A percentile compares a stretch with the other conserved stretches of the same genome.
phyloP scores from a whole-genome alignment of 2,329 filamentous ascomycete genomes.

The Thelonectria discophora region DNA sequence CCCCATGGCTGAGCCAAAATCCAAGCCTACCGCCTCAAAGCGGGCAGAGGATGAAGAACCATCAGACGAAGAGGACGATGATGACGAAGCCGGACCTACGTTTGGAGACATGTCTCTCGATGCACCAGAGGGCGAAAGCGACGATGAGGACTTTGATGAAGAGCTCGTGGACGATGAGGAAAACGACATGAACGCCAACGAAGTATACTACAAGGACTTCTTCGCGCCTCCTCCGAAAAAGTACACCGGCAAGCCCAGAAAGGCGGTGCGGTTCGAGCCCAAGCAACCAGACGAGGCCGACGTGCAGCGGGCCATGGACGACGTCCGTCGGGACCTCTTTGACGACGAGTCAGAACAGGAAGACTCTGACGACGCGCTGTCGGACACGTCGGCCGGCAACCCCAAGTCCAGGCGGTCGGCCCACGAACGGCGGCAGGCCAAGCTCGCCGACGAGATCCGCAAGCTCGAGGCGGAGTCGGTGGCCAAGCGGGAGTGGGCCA shows the following conservation, averaged over 20 bases:
- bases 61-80: constrained; percentile 63
- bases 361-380: constrained; percentile 71
- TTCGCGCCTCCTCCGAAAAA: constrained; percentile 88
- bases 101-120: constrained; percentile 83
- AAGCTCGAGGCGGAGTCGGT: constrained; percentile 89
- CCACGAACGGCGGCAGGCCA: constrained; percentile 87
- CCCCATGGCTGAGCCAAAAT: constrained; percentile 62
- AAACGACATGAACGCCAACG: constrained; percentile 79
- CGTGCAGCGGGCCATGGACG: constrained; percentile 82
- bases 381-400: constrained; percentile 73
- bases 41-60: constrained; percentile 43
- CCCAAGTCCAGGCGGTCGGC: constrained; percentile 79
- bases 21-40: constrained; percentile 42
- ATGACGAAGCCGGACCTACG: constrained; percentile 81
- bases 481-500: constrained; percentile 88
- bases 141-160: constrained; percentile 69
- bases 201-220: constrained; percentile 91
- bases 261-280: constrained; percentile 52
- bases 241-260: constrained; percentile 60
- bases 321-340: constrained; percentile 90
- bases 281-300: constrained; percentile 67
- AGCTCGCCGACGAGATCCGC: constrained; percentile 88
- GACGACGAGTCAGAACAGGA: constrained; percentile 76
- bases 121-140: constrained; percentile 73
- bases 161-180: constrained; percentile 61